Base-by-base conservation (phyloP, 805 yeast species). In the Citeromyces matritensis region DNA sequence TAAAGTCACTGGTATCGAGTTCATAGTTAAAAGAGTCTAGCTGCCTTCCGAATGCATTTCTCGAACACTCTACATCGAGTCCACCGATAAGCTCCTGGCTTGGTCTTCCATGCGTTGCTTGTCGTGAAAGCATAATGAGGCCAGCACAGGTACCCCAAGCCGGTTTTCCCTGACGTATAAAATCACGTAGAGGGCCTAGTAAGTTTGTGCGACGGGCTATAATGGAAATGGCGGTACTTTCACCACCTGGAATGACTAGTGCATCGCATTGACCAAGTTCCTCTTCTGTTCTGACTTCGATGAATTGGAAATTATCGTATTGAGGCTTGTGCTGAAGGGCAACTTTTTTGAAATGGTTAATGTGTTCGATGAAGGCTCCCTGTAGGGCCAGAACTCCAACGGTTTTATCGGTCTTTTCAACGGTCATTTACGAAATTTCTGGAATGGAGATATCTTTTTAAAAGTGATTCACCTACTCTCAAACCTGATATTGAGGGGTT, bases 111-210 rank as follows among this genome's bases (percentile, higher is more conserved):
- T 69, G 64, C 10, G 60, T 53, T 24, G 75, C 56, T 30, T 61
- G 58, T 34, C 63, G 57, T 6, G 85, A 65, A 15, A 81, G 55
- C 39, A 79, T 61, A 32, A 81, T 80, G 41, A 81, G 55, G 3
- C 93, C 93, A 3, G 93, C 93, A 51, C 93, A 81, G 1, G 93
- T 81, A 0, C 93, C 93, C 93, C 93, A 81, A 9, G 72, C 65
- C 1, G 81, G 73, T 37, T 65, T 67, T 13, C 55, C 53, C 6
- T 63, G 53, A 30, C 63, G 58, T 15, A 73, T 69, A 47, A 66
- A 71, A 9, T 55, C 45, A 26, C 60, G 50, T 33, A 80, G 53
- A 2, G 79, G 77, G 15, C 61, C 59, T 12, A 74, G 52, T 42
- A 80, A 45, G 1, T 69, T 66, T 0, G 73, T 65, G 33, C 84